Conservation (phyloP, 73 alveolate species). For the Paramecium bursaria region DNA sequence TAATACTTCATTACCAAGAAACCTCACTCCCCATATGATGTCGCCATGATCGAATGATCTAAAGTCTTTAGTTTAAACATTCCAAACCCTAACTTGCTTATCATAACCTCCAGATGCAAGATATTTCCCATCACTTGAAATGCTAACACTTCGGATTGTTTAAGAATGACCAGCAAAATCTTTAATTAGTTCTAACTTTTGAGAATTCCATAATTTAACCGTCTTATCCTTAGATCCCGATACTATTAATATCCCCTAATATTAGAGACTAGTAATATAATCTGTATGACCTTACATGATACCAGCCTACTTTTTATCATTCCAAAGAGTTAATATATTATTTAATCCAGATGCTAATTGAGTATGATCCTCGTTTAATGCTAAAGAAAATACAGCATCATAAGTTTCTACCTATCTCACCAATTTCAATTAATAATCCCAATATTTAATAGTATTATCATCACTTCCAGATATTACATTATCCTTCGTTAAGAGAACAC, state of each 20-base stretch:
- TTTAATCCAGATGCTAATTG: constrained; percentile 33
- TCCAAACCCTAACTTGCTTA: not conserved
- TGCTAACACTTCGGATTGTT: not conserved
- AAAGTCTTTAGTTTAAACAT: not conserved
- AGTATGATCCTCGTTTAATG: constrained; percentile 4
- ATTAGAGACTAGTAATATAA: not conserved
- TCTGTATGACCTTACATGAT: constrained; percentile 29
- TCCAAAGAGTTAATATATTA: constrained; percentile 5
- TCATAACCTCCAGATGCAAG: constrained; percentile 8
- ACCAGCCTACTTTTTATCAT: not conserved
- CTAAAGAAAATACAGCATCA: constrained; percentile 37
- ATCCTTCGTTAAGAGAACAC: constrained; percentile 1
- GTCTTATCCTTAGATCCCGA: constrained; percentile 47
- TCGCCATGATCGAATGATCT: constrained; percentile 8
- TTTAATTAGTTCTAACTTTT: not conserved
- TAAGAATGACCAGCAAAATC: not conserved
- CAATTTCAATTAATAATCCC: constrained; percentile 6
- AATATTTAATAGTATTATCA: constrained; percentile 37
- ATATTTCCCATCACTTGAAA: not conserved
- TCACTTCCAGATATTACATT: constrained; percentile 30
- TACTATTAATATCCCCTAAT: not conserved
- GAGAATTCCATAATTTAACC: not conserved
- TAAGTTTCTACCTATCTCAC: not conserved
- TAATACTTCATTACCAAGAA: not conserved
- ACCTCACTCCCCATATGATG: constrained; percentile 23